These are phyloP conservation scores for Penicillium sp. DNA, from an alignment of 2,329 filamentous ascomycete species.

Conservation along the genomic window DNA sequence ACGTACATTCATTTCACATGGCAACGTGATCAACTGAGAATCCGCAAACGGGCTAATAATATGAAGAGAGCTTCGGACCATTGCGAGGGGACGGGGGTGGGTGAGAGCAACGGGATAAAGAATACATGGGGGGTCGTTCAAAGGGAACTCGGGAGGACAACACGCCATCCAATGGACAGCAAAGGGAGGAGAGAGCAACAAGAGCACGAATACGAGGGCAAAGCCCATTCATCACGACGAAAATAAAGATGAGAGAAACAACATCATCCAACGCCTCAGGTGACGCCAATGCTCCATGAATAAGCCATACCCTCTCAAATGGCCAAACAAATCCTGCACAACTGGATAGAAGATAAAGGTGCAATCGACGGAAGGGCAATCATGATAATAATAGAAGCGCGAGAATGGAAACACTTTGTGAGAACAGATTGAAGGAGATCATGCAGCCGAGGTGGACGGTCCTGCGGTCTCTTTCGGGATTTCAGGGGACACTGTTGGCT, in stretches of 20 bases:
- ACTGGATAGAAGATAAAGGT: not conserved
- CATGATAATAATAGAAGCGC: not conserved
- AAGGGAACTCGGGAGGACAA: not conserved
- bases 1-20: constrained; percentile 28
- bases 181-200: not conserved
- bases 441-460: not conserved
- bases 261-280: not conserved
- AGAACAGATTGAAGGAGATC: not conserved
- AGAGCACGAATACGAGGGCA: not conserved
- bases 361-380: not conserved
- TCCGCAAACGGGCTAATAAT: constrained; percentile 3
- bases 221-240: not conserved
- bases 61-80: not conserved
- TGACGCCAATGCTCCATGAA: not conserved
- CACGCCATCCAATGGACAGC: not conserved
- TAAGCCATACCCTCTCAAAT: not conserved
- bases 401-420: not conserved
- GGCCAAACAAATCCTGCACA: not conserved
- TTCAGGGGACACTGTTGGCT: not conserved
- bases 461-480: constrained; percentile 2
- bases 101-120: not conserved
- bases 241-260: not conserved
- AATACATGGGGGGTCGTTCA: constrained; percentile 7
- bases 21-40: constrained; percentile 19
- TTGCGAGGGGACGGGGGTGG: not conserved